Conservation (phyloP, 345 rosid genomes). For the Stellera chamaejasme region DNA sequence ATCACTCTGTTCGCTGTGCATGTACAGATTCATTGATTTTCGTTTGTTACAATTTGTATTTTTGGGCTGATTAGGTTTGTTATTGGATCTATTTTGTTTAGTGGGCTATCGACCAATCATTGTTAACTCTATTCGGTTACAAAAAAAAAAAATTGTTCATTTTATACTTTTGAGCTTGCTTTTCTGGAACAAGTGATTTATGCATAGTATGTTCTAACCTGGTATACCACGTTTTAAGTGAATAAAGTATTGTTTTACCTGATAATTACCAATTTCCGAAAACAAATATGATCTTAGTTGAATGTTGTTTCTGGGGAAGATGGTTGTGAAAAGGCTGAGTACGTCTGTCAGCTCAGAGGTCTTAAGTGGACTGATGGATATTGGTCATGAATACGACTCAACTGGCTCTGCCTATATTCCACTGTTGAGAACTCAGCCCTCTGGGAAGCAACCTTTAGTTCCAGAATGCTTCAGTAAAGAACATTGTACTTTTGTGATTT, state of each 20-base stretch:
- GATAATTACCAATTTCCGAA: background rate
- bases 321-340: background rate
- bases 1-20: background rate
- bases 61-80: slow-evolving; percentile 14
- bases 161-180: background rate
- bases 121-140: slow-evolving; percentile 12
- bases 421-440: too few species aligned
- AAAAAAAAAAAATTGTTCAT: slow-evolving; percentile 17
- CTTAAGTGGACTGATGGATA: background rate
- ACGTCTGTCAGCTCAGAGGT: background rate
- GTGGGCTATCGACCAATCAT: slow-evolving; percentile 24
- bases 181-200: slow-evolving; percentile 1
- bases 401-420: too few species aligned
- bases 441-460: too few species aligned
- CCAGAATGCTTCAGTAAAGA: too few species aligned
- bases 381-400: too few species aligned
- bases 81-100: slow-evolving; percentile 50
- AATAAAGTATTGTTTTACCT: background rate
- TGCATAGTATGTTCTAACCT: background rate
- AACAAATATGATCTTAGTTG: slow-evolving; percentile 6
- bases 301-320: background rate
- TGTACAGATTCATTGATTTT: slow-evolving; percentile 15
- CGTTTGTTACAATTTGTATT: slow-evolving; percentile 40
- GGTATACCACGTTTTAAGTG: background rate
- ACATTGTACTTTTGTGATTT: too few species aligned